Conservation (phyloP, 805 yeast species). For the Priceomyces medius region DNA sequence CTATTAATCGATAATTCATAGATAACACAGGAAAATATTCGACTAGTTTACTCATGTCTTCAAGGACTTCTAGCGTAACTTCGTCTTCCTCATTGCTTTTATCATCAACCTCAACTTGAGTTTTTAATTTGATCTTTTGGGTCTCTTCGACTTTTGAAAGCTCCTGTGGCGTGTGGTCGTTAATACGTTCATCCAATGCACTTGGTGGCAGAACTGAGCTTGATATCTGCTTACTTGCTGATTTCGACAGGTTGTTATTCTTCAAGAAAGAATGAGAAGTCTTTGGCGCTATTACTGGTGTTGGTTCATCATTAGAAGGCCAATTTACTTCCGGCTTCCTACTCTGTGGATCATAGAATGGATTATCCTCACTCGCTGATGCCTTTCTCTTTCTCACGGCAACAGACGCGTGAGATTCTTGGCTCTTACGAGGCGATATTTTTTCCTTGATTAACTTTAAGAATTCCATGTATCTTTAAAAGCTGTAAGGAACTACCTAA, state of each 20-base stretch:
- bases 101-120: constrained; percentile 4
- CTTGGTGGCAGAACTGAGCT: constrained; percentile 1
- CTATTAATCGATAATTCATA: constrained; percentile 48
- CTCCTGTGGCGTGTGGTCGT: background rate
- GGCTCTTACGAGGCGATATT: constrained; percentile 19
- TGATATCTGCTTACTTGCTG: constrained; percentile 3
- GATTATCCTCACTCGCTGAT: constrained; percentile 23
- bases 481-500: background rate
- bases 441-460: constrained; percentile 24
- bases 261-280: constrained; percentile 13
- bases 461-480: constrained; percentile 4
- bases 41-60: constrained; percentile 56
- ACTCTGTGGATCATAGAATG: constrained; percentile 23
- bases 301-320: background rate
- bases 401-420: constrained; percentile 10
- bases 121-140: background rate
- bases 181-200: background rate
- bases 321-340: background rate
- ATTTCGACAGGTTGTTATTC: constrained; percentile 16
- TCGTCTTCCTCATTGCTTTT: constrained; percentile 41
- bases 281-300: background rate
- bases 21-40: constrained; percentile 54
- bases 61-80: constrained; percentile 51
- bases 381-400: constrained; percentile 9
- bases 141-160: background rate